Evolutionary conservation across 2,329 filamentous ascomycete species (phyloP), one percentile per base, ranked within the genome.

Genomic region (Didymosphaeria variabile): DNA sequence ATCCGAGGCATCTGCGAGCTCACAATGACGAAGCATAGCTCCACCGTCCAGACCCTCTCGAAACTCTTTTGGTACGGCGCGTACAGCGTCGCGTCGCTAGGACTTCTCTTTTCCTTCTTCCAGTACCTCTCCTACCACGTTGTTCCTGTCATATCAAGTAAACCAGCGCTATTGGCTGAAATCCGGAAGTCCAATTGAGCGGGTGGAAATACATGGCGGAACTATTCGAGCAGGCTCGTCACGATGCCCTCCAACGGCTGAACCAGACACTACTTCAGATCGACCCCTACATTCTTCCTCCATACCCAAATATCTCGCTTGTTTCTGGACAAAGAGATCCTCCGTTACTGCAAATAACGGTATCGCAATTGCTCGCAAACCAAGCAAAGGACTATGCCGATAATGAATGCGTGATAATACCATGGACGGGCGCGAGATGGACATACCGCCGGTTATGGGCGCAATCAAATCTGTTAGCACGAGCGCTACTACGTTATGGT

Each of bases 391-490:
- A 87, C 51, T 88, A 91, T 75, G 86, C 87, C 26, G 82, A 85
- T 54, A 83, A 86, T 57, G 90, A 93, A 73, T 91, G 87, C 62
- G 78, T 94, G 45, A 84, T 93, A 26, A 90, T 91, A 54, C 89
- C 91, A 0, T 93, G 90, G 90, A 93, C 90, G 0, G 88, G 88
- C 1, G 86, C 89, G 4, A 83, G 91, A 69, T 93, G 90, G 90
- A 87, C 87, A 54, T 90, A 90, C 12, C 68, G 76, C 53, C 70
- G 74, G 32, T 65, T 82, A 55, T 75, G 72, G 69, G 70, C 78
- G 10, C 77, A 80, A 57, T 80, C 79, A 19, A 76, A 71, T 57
- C 58, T 72, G 13, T 68, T 82, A 8, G 79, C 80, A 15, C 67
- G 78, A 63, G 78, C 77, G 32, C 78, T 94, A 61, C 78, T 92